Evolutionary conservation across 2,329 filamentous ascomycete species (phyloP).

Genomic region (Curvularia verruculosa): DNA sequence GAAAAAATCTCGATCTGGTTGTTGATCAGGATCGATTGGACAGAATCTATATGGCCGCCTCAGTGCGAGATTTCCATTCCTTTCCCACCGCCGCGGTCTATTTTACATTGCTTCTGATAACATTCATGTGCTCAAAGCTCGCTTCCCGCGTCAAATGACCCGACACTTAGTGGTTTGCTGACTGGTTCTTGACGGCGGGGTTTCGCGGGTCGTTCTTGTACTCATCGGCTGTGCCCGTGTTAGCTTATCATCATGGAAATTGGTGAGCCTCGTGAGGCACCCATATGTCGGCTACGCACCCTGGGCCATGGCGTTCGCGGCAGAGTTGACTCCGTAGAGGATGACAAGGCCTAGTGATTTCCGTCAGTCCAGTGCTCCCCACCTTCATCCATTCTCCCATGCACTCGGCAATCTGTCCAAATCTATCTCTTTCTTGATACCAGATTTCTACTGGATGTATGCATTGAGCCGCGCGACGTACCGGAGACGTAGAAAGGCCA

Average conservation of each 20-base stretch:
- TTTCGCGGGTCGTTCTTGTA: constrained; percentile 98
- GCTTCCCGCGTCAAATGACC: constrained; percentile 18
- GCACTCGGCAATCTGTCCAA: constrained; percentile 14
- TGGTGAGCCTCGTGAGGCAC: neutral
- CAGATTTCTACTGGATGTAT: neutral
- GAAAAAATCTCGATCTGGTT: neutral
- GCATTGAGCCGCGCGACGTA: constrained; percentile 60
- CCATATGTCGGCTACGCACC: constrained; percentile 63
- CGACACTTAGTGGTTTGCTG: constrained; percentile 39
- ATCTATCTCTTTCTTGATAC: constrained; percentile 8
- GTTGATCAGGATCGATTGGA: constrained; percentile 26
- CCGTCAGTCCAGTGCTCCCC: constrained; percentile 25
- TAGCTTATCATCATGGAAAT: constrained; percentile 20
- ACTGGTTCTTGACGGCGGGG: constrained; percentile 55
- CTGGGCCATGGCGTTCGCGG: constrained; percentile 76
- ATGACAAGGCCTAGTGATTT: constrained; percentile 73
- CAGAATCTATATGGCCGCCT: constrained; percentile 45
- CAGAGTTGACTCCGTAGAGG: constrained; percentile 88
- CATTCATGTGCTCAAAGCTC: constrained; percentile 23
- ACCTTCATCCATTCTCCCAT: neutral
- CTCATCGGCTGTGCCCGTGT: constrained; percentile 73
- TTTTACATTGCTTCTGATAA: constrained; percentile 44
- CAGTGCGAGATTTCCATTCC: constrained; percentile 17
- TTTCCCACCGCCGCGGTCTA: constrained; percentile 38
- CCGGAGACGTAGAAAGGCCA: constrained; percentile 93